Conservation (phyloP, 1,284 basidiomycete species). For the Rhodotorula sp. region DNA sequence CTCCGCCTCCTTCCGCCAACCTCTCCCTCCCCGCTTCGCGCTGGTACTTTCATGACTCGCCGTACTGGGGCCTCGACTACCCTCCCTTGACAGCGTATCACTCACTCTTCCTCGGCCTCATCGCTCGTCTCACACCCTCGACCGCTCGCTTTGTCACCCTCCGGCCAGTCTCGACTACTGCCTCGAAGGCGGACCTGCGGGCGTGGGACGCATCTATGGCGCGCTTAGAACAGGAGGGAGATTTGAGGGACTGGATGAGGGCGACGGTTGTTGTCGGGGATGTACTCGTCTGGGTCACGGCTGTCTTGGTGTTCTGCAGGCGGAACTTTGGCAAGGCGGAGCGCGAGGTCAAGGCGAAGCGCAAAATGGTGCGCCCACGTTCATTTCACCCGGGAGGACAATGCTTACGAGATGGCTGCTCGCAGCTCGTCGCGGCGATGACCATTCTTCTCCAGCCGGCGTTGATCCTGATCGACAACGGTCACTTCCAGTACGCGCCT, state of each 20-base stretch:
- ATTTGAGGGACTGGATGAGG: slow-evolving; percentile 76
- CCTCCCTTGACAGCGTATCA: slow-evolving; percentile 86
- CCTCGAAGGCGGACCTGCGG: slow-evolving; percentile 17
- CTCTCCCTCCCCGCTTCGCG: neutral
- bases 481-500: slow-evolving; percentile 78
- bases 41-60: slow-evolving; percentile 51
- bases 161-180: slow-evolving; percentile 21
- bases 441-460: slow-evolving; percentile 78
- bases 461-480: slow-evolving; percentile 79
- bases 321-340: slow-evolving; percentile 58
- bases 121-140: slow-evolving; percentile 49
- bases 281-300: slow-evolving; percentile 69
- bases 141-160: slow-evolving; percentile 35
- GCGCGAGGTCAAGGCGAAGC: slow-evolving; percentile 14
- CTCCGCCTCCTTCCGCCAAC: neutral
- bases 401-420: neutral
- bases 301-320: slow-evolving; percentile 57
- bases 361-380: slow-evolving; percentile 9
- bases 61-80: slow-evolving; percentile 89
- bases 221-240: slow-evolving; percentile 38
- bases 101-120: slow-evolving; percentile 71
- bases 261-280: slow-evolving; percentile 70
- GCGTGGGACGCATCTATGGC: slow-evolving; percentile 32
- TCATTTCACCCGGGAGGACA: neutral
- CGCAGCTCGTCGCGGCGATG: slow-evolving; percentile 68